These are phyloP conservation scores for Vicia sativa DNA, from an alignment of 306 rosid species.

Conservation along the genomic window DNA sequence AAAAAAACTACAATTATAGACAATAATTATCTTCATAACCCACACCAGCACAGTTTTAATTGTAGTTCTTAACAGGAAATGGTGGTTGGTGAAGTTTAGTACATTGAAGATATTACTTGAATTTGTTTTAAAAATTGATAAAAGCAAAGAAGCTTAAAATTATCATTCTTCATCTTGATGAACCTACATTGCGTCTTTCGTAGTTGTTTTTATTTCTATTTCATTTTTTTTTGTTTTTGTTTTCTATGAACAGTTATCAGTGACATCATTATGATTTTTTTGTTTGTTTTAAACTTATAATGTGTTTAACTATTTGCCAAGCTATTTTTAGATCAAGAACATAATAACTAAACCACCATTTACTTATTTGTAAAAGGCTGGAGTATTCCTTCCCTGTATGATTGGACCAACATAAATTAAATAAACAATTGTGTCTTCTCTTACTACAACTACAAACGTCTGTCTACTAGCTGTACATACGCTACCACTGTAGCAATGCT, in stretches of 20 bases:
- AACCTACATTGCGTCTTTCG: background rate
- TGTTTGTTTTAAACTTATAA: conserved; percentile 3
- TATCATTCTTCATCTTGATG: conserved; percentile 30
- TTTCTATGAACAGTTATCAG: conserved; percentile 3
- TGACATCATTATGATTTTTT: conserved; percentile 6
- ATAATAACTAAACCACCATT: conserved; percentile 3
- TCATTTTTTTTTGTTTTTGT: background rate
- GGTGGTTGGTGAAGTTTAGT: conserved; percentile 14
- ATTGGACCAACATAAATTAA: conserved; percentile 19
- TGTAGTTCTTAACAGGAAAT: conserved; percentile 2
- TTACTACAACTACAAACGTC: conserved; percentile 3
- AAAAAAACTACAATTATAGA: background rate
- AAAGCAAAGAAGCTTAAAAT: conserved; percentile 1
- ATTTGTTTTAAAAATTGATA: conserved; percentile 18
- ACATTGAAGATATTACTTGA: conserved; percentile 21
- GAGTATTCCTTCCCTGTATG: conserved; percentile 13
- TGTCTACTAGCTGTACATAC: conserved; percentile 13
- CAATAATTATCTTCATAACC: conserved; percentile 1
- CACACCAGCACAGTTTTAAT: background rate
- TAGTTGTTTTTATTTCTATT: background rate
- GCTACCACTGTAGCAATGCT: conserved; percentile 9
- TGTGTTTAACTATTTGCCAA: conserved; percentile 6
- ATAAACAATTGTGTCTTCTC: conserved; percentile 10
- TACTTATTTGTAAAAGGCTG: background rate
- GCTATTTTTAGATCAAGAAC: conserved; percentile 10